Evolutionary conservation across 352 stramenopile genomes (phyloP), one percentile per base, ranked within the genome.

Genomic region (Pythium pyrilobum): DNA sequence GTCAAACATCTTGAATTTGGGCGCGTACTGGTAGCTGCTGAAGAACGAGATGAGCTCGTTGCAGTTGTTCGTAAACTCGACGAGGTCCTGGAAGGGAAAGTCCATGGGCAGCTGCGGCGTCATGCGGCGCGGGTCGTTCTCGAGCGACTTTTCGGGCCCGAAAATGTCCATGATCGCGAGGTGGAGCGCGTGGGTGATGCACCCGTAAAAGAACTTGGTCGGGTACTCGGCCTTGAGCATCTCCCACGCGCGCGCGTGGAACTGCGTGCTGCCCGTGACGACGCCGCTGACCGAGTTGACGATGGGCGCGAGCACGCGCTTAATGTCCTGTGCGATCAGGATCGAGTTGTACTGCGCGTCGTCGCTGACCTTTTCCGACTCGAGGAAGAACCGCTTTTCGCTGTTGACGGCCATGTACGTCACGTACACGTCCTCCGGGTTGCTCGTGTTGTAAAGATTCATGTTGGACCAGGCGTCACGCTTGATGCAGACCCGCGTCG

Each of bases 181-280:
- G 39, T 92, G 79, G 3, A 92, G 68, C 24, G 81, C 81, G 44
- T 92, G 77, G 16, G 75, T 87, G 60, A 89, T 89, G 50, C 81
- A 92, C 6, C 81, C 81, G 38, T 92, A 92, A 55, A 92, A 92
- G 46, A 92, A 92, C 62, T 90, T 92, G 45, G 81, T 90, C 39
- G 81, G 81, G 51, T 84, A 90, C 57, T 92, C 79, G 3, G 67
- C 71, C 55, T 92, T 92, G 32, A 92, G 75, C 71, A 90, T 81
- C 63, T 90, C 77, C 81, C 81, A 92, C 5, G 81, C 79, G 33
- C 74, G 69, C 12, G 76, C 82, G 37, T 92, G 76, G 56, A 77
- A 83, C 60, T 87, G 72, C 1, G 77, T 92, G 55, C 72, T 87
- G 7, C 76, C 81, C 11, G 81, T 92, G 29, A 90, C 77, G 6